phyloP scores from a whole-genome alignment of 805 yeast genomes.

The Pichia thaimueangensis region DNA sequence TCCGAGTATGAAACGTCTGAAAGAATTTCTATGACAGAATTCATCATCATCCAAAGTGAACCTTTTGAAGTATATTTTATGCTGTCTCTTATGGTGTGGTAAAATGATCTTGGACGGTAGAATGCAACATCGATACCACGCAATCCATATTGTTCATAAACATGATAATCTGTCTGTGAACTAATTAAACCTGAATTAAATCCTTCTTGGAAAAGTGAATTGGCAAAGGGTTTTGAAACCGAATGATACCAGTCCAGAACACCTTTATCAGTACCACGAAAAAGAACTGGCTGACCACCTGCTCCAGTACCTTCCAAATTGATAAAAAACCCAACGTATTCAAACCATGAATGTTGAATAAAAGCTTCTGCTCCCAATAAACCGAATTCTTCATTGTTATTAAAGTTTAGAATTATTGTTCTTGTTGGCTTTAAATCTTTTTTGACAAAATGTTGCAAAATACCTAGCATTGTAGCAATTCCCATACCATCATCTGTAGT shows the following conservation, averaged over 20 bases:
- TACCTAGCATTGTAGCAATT: conserved; percentile 69
- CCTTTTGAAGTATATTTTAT: conserved; percentile 56
- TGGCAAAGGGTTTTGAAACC: conserved; percentile 67
- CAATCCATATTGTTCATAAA: conserved; percentile 59
- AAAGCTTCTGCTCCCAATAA: conserved; percentile 75
- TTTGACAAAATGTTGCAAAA: conserved; percentile 43
- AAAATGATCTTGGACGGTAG: conserved; percentile 74
- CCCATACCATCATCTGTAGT: conserved; percentile 94
- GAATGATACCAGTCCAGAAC: conserved; percentile 48
- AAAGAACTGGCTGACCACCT: conserved; percentile 76
- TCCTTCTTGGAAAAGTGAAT: conserved; percentile 78
- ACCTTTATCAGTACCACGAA: conserved; percentile 77
- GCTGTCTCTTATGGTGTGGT: conserved; percentile 73
- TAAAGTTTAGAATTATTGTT: conserved; percentile 76
- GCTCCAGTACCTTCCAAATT: conserved; percentile 93
- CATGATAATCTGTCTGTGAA: conserved; percentile 82
- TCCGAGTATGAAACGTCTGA: conserved; percentile 35
- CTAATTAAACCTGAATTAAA: conserved; percentile 64
- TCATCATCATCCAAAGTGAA: conserved; percentile 81
- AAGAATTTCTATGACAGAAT: conserved; percentile 58
- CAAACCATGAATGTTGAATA: conserved; percentile 65
- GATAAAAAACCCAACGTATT: conserved; percentile 54
- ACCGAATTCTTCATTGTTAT: conserved; percentile 87
- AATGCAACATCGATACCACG: conserved; percentile 90
- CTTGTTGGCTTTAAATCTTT: conserved; percentile 48